These are phyloP conservation scores for Dipteronia dyeriana DNA, from an alignment of 345 rosid species.

Conservation along the genomic window DNA sequence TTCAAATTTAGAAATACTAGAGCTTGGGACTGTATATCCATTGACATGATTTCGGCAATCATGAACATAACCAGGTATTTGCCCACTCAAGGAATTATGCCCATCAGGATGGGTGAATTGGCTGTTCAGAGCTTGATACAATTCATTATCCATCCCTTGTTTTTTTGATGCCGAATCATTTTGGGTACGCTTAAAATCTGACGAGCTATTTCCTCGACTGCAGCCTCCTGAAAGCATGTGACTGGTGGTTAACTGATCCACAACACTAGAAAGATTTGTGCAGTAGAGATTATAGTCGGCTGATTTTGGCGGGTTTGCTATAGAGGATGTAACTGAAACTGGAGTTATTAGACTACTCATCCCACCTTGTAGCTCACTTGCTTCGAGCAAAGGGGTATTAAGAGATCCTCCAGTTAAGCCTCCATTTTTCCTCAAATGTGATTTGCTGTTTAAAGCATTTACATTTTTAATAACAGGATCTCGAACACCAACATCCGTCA, in stretches of 20 bases:
- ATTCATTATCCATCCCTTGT: conserved; percentile 31
- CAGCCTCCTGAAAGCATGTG: conserved; percentile 30
- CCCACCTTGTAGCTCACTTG: conserved; percentile 17
- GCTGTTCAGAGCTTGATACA: conserved; percentile 33
- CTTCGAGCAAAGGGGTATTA: conserved; percentile 18
- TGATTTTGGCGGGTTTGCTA: conserved; percentile 18
- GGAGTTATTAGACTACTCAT: conserved; percentile 19
- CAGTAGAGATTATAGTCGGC: conserved; percentile 22
- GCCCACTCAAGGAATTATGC: conserved; percentile 25
- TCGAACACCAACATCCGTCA: conserved; percentile 26
- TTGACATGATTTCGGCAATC: conserved; percentile 28
- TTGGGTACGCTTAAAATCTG: conserved; percentile 22
- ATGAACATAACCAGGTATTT: conserved; percentile 17
- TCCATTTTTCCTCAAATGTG: conserved; percentile 24
- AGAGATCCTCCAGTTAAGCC: conserved; percentile 18
- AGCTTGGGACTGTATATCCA: conserved; percentile 29
- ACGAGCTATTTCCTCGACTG: conserved; percentile 13
- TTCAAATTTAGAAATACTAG: conserved; percentile 26
- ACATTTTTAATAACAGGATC: conserved; percentile 22
- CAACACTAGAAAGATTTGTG: conserved; percentile 10
- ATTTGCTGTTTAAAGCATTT: conserved; percentile 13
- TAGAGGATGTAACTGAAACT: conserved; percentile 19
- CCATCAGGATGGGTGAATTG: conserved; percentile 25
- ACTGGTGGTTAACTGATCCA: conserved; percentile 23
- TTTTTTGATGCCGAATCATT: conserved; percentile 29